phyloP scores from a whole-genome alignment of 306 rosid species.

The Casuarina cunninghamiana region DNA sequence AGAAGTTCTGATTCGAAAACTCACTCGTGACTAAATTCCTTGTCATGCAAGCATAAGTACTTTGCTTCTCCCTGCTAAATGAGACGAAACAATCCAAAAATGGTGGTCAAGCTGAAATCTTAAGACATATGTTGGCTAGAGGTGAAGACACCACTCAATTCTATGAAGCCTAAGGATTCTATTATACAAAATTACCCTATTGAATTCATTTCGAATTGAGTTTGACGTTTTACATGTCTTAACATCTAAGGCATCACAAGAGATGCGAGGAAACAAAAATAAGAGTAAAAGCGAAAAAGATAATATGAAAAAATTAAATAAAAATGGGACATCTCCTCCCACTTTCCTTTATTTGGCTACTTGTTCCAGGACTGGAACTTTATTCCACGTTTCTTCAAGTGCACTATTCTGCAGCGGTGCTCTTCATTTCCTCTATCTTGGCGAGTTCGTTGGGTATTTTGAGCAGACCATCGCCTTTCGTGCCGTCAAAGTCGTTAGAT shows the following conservation, averaged over 20 bases:
- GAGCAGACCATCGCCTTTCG: slow-evolving; percentile 44
- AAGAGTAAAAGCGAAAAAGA: background rate
- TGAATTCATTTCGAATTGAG: slow-evolving; percentile 46
- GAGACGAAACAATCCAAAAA: no score
- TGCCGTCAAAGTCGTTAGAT: slow-evolving; percentile 52
- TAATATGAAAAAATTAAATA: background rate
- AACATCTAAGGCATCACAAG: slow-evolving; percentile 45
- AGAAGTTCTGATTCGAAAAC: no score
- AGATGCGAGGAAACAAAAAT: slow-evolving; percentile 32
- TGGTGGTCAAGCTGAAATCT: no score
- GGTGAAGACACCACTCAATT: slow-evolving; percentile 26
- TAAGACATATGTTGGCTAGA: slow-evolving; percentile 18
- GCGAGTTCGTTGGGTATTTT: slow-evolving; percentile 58
- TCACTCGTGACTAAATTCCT: no score
- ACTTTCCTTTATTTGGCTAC: slow-evolving; percentile 48
- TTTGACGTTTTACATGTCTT: slow-evolving; percentile 61
- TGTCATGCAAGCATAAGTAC: no score
- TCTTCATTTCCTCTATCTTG: slow-evolving; percentile 84
- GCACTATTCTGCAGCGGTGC: slow-evolving; percentile 70
- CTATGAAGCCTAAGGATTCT: slow-evolving; percentile 29
- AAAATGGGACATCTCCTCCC: slow-evolving; percentile 18
- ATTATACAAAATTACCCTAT: slow-evolving; percentile 48
- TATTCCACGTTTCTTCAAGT: slow-evolving; percentile 65
- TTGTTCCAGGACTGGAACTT: slow-evolving; percentile 63
- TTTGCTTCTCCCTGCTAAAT: no score